These are phyloP conservation scores for Cordyceps cateniannulata DNA, from an alignment of 2,329 filamentous ascomycete genomes.

Conservation along the genomic window DNA sequence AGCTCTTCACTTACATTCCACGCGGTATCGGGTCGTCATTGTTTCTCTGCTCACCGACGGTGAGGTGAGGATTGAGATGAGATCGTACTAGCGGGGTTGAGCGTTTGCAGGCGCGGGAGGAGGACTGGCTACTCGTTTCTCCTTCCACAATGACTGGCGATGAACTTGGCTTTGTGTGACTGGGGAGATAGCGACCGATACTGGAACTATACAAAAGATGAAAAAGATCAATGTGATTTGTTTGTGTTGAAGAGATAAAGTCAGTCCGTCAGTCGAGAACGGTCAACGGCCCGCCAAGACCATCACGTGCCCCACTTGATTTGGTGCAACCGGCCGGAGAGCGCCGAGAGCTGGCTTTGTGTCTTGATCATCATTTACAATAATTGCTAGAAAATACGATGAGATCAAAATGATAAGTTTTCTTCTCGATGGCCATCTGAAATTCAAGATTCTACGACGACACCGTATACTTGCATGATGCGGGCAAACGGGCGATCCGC, in stretches of 20 bases:
- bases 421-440: too few relatives aligned
- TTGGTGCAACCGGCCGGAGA: slow-evolving; percentile 4
- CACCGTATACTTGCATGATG: too few relatives aligned
- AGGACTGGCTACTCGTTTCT: background rate
- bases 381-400: too few relatives aligned
- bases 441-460: too few relatives aligned
- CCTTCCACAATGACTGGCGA: background rate
- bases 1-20: slow-evolving; percentile 57
- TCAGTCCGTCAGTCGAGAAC: background rate
- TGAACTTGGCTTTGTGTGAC: too few relatives aligned
- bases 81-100: background rate
- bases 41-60: slow-evolving; percentile 12
- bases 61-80: background rate
- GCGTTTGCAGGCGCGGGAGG: background rate
- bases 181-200: background rate
- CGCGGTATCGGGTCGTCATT: slow-evolving; percentile 61
- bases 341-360: background rate
- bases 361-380: background rate
- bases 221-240: background rate
- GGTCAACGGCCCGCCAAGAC: slow-evolving; percentile 7
- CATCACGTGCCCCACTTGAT: slow-evolving; percentile 10
- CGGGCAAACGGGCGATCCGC: too few relatives aligned
- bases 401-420: too few relatives aligned
- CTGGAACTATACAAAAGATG: background rate
- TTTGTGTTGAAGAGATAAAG: background rate